These are phyloP conservation scores for Blastocystis sp. DNA, from an alignment of 352 stramenopile species.

Conservation along the genomic window DNA sequence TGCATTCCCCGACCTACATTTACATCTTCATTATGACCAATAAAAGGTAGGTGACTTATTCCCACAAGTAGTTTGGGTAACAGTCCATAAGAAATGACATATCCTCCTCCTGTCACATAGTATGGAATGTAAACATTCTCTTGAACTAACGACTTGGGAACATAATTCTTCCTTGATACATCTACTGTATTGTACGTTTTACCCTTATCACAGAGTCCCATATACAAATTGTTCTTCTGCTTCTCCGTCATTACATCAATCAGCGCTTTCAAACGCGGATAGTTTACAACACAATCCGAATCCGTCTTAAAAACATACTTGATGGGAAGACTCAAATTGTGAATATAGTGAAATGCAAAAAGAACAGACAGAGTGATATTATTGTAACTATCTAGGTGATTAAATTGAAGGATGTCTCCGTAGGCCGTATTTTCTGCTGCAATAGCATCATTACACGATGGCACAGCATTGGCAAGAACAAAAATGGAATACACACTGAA, in stretches of 20 bases:
- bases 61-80: conserved; percentile 22
- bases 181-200: background rate
- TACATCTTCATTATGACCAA: conserved; percentile 56
- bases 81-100: conserved; percentile 33
- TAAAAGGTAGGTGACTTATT: conserved; percentile 26
- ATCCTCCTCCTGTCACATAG: conserved; percentile 49
- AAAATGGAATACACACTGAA: conserved; percentile 21
- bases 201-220: conserved; percentile 11
- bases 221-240: background rate
- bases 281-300: conserved; percentile 63
- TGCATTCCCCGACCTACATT: conserved; percentile 48
- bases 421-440: background rate
- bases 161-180: conserved; percentile 32
- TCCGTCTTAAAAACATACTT: conserved; percentile 52
- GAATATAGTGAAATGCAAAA: conserved; percentile 23
- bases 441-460: background rate
- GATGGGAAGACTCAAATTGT: conserved; percentile 24
- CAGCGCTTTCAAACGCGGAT: background rate
- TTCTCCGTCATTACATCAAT: background rate
- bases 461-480: background rate
- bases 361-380: conserved; percentile 63
- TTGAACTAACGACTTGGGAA: conserved; percentile 2
- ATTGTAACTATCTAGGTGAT: conserved; percentile 49
- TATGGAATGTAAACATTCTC: conserved; percentile 12
- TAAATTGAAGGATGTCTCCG: conserved; percentile 29